phyloP scores from a whole-genome alignment of 2,329 filamentous ascomycete species.

The Cladosporium sp. region DNA sequence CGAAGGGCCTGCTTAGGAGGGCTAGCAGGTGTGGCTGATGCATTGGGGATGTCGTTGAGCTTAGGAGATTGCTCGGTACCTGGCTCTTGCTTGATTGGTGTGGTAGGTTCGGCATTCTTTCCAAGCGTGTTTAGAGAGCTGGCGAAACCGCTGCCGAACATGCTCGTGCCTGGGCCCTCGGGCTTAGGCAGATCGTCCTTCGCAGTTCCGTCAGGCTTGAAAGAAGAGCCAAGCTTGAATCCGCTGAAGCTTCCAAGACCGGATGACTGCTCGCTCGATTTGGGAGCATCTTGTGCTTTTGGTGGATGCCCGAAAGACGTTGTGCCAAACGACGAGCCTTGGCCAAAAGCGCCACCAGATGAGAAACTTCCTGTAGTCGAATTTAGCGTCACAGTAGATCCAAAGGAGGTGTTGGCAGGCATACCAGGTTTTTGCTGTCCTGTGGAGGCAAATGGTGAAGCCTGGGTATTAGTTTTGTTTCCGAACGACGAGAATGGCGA shows the following conservation, averaged over 20 bases:
- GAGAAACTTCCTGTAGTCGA: conserved; percentile 32
- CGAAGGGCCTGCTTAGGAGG: conserved; percentile 27
- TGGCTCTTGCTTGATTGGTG: conserved; percentile 43
- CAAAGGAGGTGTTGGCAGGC: conserved; percentile 31
- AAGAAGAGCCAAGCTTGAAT: conserved; percentile 69
- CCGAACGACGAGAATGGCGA: conserved; percentile 6
- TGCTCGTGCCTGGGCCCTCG: conserved; percentile 29
- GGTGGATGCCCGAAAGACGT: conserved; percentile 33
- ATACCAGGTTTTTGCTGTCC: conserved; percentile 21
- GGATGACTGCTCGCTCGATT: conserved; percentile 18
- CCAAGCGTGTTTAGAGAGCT: conserved; percentile 30
- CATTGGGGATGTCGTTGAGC: conserved; percentile 39
- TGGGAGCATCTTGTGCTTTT: conserved; percentile 30
- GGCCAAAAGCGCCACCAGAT: conserved; percentile 36
- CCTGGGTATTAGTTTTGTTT: conserved; percentile 20
- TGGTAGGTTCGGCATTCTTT: conserved; percentile 28
- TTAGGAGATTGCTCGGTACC: conserved; percentile 34
- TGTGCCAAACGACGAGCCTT: conserved; percentile 30
- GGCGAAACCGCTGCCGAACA: conserved; percentile 37
- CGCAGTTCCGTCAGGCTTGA: conserved; percentile 63
- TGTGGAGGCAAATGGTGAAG: conserved; percentile 26
- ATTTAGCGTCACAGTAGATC: conserved; percentile 44
- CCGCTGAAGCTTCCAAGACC: conserved; percentile 42
- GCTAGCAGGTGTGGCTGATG: conserved; percentile 37
- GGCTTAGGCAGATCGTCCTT: conserved; percentile 61